A percentile compares a stretch with the other conserved stretches of the same genome.
Conservation (phyloP, 805 yeast species). For the Clavispora vitiphila region DNA sequence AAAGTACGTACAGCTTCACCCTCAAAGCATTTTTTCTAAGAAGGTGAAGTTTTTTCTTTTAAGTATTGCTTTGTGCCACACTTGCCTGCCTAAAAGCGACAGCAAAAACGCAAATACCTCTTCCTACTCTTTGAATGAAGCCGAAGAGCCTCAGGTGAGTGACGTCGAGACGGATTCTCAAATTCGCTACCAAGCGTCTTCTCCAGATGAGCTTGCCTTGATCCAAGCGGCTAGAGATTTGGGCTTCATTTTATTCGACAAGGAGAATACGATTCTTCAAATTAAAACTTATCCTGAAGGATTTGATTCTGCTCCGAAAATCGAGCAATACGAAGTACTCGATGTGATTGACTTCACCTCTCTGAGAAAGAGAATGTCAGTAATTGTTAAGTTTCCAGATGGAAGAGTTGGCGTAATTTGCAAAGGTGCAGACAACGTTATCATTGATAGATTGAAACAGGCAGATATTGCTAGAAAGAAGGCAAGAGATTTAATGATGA, state of each 20-base stretch:
- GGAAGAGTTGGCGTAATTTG: slow-evolving; percentile 71
- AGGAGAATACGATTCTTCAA: slow-evolving; percentile 53
- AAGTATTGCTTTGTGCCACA: slow-evolving; percentile 81
- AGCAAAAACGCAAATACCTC: slow-evolving; percentile 9
- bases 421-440: slow-evolving; percentile 94
- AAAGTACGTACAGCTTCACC: slow-evolving; percentile 64
- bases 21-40: slow-evolving; percentile 62
- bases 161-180: slow-evolving; percentile 32
- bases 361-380: slow-evolving; percentile 89
- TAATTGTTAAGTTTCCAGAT: slow-evolving; percentile 74
- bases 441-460: slow-evolving; percentile 65
- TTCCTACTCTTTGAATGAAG: slow-evolving; percentile 18
- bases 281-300: slow-evolving; percentile 83
- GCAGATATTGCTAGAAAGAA: slow-evolving; percentile 57
- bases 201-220: slow-evolving; percentile 94
- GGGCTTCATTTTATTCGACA: slow-evolving; percentile 80
- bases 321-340: slow-evolving; percentile 68
- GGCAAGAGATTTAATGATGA: slow-evolving; percentile 55
- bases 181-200: slow-evolving; percentile 84
- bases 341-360: slow-evolving; percentile 85
- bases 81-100: slow-evolving; percentile 60
- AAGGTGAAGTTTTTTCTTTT: slow-evolving; percentile 76
- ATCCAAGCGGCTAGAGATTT: slow-evolving; percentile 93
- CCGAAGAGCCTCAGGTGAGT: slow-evolving; percentile 5
- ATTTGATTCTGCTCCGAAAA: slow-evolving; percentile 55